phyloP scores from a whole-genome alignment of 768 basidiomycete genomes.

The Tylopilus rubrobrunneus region DNA sequence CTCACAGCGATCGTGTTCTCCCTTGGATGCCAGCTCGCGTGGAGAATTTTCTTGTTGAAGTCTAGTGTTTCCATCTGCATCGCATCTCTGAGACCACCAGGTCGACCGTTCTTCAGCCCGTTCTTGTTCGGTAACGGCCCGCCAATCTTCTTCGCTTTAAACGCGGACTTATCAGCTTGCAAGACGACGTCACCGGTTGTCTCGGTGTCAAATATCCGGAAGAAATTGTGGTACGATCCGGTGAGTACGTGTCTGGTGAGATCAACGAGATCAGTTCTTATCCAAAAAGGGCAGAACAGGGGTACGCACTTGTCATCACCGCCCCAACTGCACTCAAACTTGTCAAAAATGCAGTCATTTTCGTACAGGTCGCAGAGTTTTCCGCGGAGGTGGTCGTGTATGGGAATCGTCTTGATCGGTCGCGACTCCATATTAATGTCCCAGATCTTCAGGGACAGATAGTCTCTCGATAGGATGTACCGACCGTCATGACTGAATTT shows the following conservation, averaged over 20 bases:
- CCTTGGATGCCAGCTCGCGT: slow-evolving; percentile 95
- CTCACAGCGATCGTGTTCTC: slow-evolving; percentile 97
- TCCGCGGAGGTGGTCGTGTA: slow-evolving; percentile 95
- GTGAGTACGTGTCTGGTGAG: slow-evolving; percentile 82
- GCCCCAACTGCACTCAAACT: slow-evolving; percentile 98
- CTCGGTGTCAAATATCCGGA: slow-evolving; percentile 98
- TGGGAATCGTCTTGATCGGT: slow-evolving; percentile 96
- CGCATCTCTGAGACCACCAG: slow-evolving; percentile 67
- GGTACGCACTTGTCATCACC: slow-evolving; percentile 87
- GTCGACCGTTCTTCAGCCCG: slow-evolving; percentile 73
- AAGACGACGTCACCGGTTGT: slow-evolving; percentile 84
- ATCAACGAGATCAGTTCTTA: slow-evolving; percentile 1
- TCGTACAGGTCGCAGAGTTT: slow-evolving; percentile 99
- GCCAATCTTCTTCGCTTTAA: slow-evolving; percentile 99
- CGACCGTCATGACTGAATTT: slow-evolving; percentile 98
- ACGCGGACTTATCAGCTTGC: slow-evolving; percentile 98
- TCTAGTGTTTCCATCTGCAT: slow-evolving; percentile 86
- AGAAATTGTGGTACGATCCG: slow-evolving; percentile 99
- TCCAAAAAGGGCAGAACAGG: slow-evolving; percentile 10
- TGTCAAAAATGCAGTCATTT: slow-evolving; percentile 99
- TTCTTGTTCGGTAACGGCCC: slow-evolving; percentile 73
- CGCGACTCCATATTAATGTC: slow-evolving; percentile 98
- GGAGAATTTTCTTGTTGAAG: slow-evolving; percentile 97
- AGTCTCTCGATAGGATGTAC: slow-evolving; percentile 95
- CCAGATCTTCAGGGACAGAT: slow-evolving; percentile 98